A percentile compares a stretch with the other conserved stretches of the same genome.
Conservation (phyloP, 305 asterid species). For the Fraxinus nigra region DNA sequence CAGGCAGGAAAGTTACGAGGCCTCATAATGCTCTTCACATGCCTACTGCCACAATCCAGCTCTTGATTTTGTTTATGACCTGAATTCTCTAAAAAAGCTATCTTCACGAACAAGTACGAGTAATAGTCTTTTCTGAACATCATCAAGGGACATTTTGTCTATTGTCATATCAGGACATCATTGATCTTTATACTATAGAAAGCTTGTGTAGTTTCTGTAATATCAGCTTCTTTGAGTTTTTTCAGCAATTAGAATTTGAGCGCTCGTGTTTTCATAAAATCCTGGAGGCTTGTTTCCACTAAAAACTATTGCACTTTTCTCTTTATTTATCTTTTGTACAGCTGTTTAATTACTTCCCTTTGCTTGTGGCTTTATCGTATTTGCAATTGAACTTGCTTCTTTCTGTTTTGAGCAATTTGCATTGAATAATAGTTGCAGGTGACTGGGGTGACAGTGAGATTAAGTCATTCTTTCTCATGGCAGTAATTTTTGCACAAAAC, state of each 20-base stretch:
- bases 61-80: background rate
- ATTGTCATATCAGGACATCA: background rate
- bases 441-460: background rate
- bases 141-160: background rate
- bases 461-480: background rate
- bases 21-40: background rate
- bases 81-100: background rate
- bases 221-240: background rate
- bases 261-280: background rate
- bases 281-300: background rate
- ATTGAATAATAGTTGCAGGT: background rate
- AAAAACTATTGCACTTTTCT: background rate
- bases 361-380: background rate
- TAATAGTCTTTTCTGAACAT: background rate
- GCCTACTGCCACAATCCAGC: background rate
- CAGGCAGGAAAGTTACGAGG: background rate
- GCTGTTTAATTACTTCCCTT: background rate
- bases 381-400: background rate
- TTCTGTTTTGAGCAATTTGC: background rate
- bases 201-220: background rate
- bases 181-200: background rate
- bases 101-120: background rate
- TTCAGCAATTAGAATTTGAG: background rate
- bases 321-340: background rate
- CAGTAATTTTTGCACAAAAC: background rate